phyloP scores from a whole-genome alignment of 192 early-diverging fungal species.

The Coemansia sp. region DNA sequence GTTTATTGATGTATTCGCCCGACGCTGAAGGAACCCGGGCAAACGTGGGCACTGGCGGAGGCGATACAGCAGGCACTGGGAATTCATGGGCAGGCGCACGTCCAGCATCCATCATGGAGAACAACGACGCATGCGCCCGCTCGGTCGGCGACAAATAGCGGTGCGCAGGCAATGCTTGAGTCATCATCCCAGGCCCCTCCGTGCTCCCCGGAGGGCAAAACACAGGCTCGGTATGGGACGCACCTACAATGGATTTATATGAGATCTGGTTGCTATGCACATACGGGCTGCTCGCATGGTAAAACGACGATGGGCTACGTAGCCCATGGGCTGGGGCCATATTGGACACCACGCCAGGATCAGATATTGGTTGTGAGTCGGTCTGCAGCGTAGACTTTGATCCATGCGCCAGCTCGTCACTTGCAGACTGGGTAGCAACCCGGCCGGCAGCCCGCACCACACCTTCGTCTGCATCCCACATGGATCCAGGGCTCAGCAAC shows the following conservation, averaged over 20 bases:
- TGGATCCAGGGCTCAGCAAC: not conserved
- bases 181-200: not conserved
- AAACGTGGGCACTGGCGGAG: not conserved
- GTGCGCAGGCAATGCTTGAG: not conserved
- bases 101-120: slow-evolving; percentile 31
- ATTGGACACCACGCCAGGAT: not conserved
- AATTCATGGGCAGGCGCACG: not conserved
- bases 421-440: not conserved
- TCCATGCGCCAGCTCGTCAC: not conserved
- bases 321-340: slow-evolving; percentile 4
- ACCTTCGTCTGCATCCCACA: not conserved
- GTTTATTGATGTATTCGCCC: not conserved
- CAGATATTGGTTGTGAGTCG: not conserved
- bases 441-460: not conserved
- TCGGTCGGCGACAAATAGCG: slow-evolving; percentile 28
- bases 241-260: not conserved
- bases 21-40: too few species aligned
- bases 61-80: not conserved
- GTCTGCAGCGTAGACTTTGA: not conserved
- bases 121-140: slow-evolving; percentile 28
- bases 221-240: not conserved
- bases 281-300: slow-evolving; percentile 12
- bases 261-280: slow-evolving; percentile 9
- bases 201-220: not conserved
- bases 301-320: slow-evolving; percentile 19